Evolutionary conservation across 345 rosid species (phyloP).

Genomic region (Jatropha curcas): DNA sequence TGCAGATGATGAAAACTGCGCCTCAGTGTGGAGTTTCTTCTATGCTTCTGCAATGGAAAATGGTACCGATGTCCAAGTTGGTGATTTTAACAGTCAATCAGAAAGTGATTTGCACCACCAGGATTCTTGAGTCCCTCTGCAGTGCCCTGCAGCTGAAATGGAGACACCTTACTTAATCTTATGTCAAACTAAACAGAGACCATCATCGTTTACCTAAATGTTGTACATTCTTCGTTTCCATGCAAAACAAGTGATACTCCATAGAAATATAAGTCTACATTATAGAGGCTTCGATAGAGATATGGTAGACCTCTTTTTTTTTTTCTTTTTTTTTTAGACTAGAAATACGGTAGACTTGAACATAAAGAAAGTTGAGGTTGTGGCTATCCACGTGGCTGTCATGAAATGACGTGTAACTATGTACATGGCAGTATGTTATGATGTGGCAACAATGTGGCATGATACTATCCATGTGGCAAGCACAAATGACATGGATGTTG

Average conservation of each 20-base stretch:
- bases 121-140: conserved; percentile 2
- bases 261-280: no score
- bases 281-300: no score
- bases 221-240: background rate
- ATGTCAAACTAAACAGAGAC: background rate
- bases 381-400: no score
- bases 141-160: background rate
- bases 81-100: conserved; percentile 13
- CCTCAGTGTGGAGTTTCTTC: conserved; percentile 78
- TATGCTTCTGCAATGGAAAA: conserved; percentile 33
- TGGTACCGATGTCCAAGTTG: conserved; percentile 17
- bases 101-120: conserved; percentile 5
- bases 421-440: no score
- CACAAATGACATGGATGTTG: no score
- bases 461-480: no score
- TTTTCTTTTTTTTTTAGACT: no score
- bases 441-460: no score
- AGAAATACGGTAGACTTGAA: no score
- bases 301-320: no score
- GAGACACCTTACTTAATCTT: background rate
- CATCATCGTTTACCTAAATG: background rate
- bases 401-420: no score
- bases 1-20: conserved; percentile 65
- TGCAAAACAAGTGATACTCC: background rate
- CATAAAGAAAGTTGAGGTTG: no score